phyloP scores from a whole-genome alignment of 192 early-diverging fungal species.

The Obelidium mucronatum region DNA sequence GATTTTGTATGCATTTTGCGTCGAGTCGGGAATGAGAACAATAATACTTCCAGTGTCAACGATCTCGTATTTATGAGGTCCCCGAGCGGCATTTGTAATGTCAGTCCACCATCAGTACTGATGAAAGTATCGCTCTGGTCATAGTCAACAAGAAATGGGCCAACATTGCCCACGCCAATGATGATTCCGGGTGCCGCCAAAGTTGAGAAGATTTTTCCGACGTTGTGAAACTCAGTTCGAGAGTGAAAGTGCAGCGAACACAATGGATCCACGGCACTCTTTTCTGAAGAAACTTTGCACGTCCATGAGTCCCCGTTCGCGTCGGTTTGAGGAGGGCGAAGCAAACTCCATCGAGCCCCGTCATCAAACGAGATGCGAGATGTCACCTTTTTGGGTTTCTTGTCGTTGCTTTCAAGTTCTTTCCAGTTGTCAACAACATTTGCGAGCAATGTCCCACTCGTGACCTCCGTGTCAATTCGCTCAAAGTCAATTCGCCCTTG shows the following conservation, averaged over 20 bases:
- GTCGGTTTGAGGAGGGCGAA: constrained; percentile 71
- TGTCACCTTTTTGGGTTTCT: constrained; percentile 64
- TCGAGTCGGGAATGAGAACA: constrained; percentile 68
- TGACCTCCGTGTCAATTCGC: constrained; percentile 73
- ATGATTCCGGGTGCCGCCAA: constrained; percentile 80
- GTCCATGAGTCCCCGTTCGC: constrained; percentile 59
- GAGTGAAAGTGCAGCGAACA: constrained; percentile 92
- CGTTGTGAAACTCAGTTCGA: constrained; percentile 70
- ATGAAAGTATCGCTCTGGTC: constrained; percentile 85
- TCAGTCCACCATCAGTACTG: constrained; percentile 82
- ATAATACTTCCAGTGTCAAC: constrained; percentile 83
- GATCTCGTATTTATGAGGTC: constrained; percentile 85
- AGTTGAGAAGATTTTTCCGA: constrained; percentile 78
- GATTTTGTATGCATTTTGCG: constrained; percentile 59
- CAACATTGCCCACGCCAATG: constrained; percentile 92
- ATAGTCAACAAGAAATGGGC: constrained; percentile 71
- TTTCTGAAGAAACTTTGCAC: constrained; percentile 57
- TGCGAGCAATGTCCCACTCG: constrained; percentile 81
- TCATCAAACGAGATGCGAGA: constrained; percentile 89
- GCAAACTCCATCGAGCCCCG: constrained; percentile 76
- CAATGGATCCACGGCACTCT: constrained; percentile 30
- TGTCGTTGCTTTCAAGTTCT: constrained; percentile 50
- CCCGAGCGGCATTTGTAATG: constrained; percentile 73
- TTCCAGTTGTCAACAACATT: constrained; percentile 87
- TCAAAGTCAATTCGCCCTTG: constrained; percentile 90